A percentile compares a stretch with the other conserved stretches of the same genome.
These are phyloP conservation scores for Colletotrichum zoysiae DNA, from an alignment of 2,329 filamentous ascomycete species.

Conservation along the genomic window DNA sequence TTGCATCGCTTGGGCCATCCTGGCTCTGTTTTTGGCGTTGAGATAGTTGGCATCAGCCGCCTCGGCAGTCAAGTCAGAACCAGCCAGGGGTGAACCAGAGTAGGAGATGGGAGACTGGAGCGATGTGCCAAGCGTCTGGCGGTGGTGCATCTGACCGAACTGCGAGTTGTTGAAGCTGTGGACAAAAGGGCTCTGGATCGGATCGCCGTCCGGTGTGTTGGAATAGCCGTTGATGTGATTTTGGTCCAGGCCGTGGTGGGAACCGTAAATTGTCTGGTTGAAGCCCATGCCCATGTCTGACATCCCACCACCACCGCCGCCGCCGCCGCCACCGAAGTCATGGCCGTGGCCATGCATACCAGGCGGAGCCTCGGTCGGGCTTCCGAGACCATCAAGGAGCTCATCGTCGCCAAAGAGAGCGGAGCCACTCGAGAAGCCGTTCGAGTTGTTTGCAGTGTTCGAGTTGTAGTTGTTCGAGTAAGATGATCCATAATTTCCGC, in stretches of 20 bases:
- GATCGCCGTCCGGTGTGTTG: constrained; percentile 90
- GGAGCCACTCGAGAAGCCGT: constrained; percentile 81
- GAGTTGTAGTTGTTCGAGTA: constrained; percentile 69
- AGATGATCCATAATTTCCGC: constrained; percentile 68
- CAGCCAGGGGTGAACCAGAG: constrained; percentile 62
- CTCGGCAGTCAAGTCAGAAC: constrained; percentile 63
- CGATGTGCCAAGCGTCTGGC: constrained; percentile 67
- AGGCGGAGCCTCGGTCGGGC: constrained; percentile 65
- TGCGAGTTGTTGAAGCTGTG: constrained; percentile 82
- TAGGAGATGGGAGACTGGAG: constrained; percentile 66
- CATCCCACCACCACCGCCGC: constrained; percentile 54
- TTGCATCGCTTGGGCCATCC: constrained; percentile 73
- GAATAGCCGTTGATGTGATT: constrained; percentile 85
- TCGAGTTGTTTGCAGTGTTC: constrained; percentile 68
- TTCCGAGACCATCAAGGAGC: constrained; percentile 79
- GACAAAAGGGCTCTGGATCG: constrained; percentile 91
- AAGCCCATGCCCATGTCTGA: constrained; percentile 70
- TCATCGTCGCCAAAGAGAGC: constrained; percentile 90
- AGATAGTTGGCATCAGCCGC: constrained; percentile 67
- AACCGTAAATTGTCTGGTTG: constrained; percentile 64
- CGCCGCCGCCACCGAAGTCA: constrained; percentile 57
- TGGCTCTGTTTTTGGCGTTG: constrained; percentile 68
- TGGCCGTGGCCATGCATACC: constrained; percentile 67
- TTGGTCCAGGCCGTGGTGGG: constrained; percentile 74
- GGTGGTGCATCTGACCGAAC: constrained; percentile 77